Evolutionary conservation across 208 protist species (phyloP).

Genomic region (Leptomonas seymouri): DNA sequence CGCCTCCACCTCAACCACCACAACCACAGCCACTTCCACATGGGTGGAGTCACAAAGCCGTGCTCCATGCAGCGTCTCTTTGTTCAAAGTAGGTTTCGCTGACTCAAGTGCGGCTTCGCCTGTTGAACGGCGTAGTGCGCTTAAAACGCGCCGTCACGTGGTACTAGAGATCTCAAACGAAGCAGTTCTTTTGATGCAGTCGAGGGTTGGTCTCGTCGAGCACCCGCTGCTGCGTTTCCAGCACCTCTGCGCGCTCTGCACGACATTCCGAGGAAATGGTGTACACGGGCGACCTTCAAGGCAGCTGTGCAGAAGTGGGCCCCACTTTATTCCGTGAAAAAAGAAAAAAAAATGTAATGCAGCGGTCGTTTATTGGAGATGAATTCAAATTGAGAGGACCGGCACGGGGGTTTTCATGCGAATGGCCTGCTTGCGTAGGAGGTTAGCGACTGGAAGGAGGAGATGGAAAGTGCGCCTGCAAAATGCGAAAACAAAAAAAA

Average conservation of each 20-base stretch:
- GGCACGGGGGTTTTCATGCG: no score
- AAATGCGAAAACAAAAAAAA: no score
- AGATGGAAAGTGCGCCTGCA: no score
- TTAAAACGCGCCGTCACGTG: neutral
- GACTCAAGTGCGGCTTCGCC: no score
- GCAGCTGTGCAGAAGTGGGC: neutral
- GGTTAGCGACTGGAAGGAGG: no score
- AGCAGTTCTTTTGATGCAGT: neutral
- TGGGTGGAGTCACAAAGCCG: neutral
- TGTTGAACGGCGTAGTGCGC: neutral
- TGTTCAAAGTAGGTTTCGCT: no score
- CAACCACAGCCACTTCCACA: no score
- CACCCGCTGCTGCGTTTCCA: neutral
- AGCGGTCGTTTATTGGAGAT: no score
- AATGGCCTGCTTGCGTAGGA: no score
- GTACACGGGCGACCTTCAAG: neutral
- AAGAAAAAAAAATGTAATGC: no score
- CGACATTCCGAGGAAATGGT: neutral
- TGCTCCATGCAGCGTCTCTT: neutral
- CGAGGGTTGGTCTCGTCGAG: neutral
- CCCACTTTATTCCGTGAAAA: no score
- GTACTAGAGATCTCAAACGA: neutral
- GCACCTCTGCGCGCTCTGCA: neutral
- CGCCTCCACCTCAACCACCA: neutral
- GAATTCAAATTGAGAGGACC: no score